Conservation (phyloP, 2,329 filamentous ascomycete species). For the Alternaria sp. region DNA sequence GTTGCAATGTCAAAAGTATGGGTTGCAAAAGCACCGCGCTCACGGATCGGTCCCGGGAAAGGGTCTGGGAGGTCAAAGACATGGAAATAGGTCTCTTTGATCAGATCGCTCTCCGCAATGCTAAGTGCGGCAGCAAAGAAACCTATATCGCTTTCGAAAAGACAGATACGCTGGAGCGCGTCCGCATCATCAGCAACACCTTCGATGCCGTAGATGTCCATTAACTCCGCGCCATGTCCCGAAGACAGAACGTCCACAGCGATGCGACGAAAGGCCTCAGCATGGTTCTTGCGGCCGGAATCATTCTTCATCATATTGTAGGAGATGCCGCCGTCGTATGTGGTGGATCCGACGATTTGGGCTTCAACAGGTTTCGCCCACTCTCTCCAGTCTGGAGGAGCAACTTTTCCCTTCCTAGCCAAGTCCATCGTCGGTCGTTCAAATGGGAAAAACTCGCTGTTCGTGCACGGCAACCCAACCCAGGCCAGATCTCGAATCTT, state of each 20-base stretch:
- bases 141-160: conserved; percentile 30
- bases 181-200: conserved; percentile 6
- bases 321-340: conserved; percentile 27
- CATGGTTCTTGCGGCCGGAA: conserved; percentile 14
- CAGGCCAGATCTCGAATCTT: conserved; percentile 24
- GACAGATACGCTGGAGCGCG: conserved; percentile 25
- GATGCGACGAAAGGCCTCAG: conserved; percentile 1
- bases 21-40: conserved; percentile 24
- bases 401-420: background rate
- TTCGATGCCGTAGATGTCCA: conserved; percentile 10
- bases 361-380: conserved; percentile 16
- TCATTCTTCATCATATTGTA: conserved; percentile 29
- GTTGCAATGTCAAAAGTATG: conserved; percentile 31
- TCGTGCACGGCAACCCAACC: conserved; percentile 25
- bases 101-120: conserved; percentile 11
- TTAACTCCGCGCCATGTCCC: background rate
- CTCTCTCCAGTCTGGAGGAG: conserved; percentile 5
- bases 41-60: conserved; percentile 21
- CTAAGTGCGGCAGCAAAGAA: conserved; percentile 28
- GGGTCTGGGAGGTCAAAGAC: conserved; percentile 28
- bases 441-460: conserved; percentile 18
- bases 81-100: conserved; percentile 27
- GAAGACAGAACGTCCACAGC: conserved; percentile 13
- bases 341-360: conserved; percentile 26
- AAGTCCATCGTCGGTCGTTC: conserved; percentile 19